A percentile compares a stretch with the other conserved stretches of the same genome.
Conservation (phyloP, 2,329 filamentous ascomycete genomes). For the Nigrospora oryzae region DNA sequence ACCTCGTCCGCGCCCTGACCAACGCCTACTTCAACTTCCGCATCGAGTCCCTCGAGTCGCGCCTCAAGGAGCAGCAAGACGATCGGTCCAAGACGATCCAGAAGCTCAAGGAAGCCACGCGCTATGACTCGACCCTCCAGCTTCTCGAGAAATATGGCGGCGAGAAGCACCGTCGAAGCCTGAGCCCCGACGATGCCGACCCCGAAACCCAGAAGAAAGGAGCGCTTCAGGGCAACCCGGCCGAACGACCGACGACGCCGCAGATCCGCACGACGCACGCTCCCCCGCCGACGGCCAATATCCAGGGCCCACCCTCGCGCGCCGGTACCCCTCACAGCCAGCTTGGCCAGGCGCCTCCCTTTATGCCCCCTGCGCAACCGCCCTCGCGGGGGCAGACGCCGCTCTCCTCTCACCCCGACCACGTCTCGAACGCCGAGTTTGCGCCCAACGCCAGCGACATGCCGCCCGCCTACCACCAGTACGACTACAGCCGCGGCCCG, state of each 20-base stretch:
- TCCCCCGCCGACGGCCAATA: constrained; percentile 57
- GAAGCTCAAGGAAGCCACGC: constrained; percentile 89
- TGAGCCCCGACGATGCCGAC: constrained; percentile 9
- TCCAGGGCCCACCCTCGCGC: constrained; percentile 32
- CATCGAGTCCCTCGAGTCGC: constrained; percentile 57
- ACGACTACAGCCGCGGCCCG: constrained; percentile 16
- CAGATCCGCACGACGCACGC: constrained; percentile 35
- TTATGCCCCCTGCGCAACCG: constrained; percentile 3
- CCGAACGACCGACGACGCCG: constrained; percentile 10
- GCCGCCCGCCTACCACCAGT: constrained; percentile 22
- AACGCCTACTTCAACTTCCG: constrained; percentile 74
- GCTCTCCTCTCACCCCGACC: constrained; percentile 14
- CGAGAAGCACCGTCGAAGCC: constrained; percentile 15
- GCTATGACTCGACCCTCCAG: constrained; percentile 90
- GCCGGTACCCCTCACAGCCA: constrained; percentile 17
- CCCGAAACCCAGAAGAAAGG: constrained; percentile 16
- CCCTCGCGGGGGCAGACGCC: constrained; percentile 6
- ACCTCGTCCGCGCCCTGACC: constrained; percentile 57
- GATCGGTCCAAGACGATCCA: constrained; percentile 84
- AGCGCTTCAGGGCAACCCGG: constrained; percentile 11
- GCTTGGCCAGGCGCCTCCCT: neutral
- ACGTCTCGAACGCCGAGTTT: constrained; percentile 53
- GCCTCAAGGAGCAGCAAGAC: constrained; percentile 66
- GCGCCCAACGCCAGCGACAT: constrained; percentile 61
- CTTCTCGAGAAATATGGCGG: constrained; percentile 91